A percentile compares a stretch with the other conserved stretches of the same genome.
These are phyloP conservation scores for Triticum urartu DNA, from an alignment of 176 grass and related monocot species.

Conservation along the genomic window DNA sequence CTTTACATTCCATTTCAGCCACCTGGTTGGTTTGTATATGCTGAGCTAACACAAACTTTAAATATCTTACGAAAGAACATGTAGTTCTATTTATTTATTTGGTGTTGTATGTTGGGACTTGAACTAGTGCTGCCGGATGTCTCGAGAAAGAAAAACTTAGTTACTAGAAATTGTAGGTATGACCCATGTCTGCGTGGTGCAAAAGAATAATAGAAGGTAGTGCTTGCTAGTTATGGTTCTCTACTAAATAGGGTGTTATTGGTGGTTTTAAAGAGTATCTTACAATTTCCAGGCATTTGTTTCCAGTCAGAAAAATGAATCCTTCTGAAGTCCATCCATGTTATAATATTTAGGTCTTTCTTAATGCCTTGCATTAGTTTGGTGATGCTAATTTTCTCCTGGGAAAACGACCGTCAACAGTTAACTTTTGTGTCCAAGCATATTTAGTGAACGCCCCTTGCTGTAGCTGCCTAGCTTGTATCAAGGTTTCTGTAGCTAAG, in stretches of 20 bases:
- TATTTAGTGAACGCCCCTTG: neutral
- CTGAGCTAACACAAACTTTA: neutral
- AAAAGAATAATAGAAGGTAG: neutral
- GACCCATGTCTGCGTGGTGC: neutral
- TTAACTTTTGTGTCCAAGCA: slow-evolving; percentile 2
- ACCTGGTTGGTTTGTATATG: slow-evolving; percentile 20
- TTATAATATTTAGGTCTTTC: neutral
- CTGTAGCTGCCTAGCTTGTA: neutral
- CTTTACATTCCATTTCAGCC: neutral
- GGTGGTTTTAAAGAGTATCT: slow-evolving; percentile 10
- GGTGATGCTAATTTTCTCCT: neutral
- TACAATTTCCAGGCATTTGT: neutral
- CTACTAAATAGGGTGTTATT: neutral
- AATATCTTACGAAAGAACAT: neutral
- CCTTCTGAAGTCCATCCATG: neutral
- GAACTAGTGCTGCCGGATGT: neutral
- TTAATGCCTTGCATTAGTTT: neutral
- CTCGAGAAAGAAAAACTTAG: neutral
- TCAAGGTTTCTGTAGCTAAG: slow-evolving; percentile 20
- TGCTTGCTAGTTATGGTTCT: neutral
- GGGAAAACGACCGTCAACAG: neutral
- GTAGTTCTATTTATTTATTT: neutral
- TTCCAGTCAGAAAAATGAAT: slow-evolving; percentile 1
- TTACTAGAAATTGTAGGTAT: neutral
- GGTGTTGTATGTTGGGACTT: neutral